phyloP scores from a whole-genome alignment of 108 stramenopile genomes.

The Nitzschia putrida region DNA sequence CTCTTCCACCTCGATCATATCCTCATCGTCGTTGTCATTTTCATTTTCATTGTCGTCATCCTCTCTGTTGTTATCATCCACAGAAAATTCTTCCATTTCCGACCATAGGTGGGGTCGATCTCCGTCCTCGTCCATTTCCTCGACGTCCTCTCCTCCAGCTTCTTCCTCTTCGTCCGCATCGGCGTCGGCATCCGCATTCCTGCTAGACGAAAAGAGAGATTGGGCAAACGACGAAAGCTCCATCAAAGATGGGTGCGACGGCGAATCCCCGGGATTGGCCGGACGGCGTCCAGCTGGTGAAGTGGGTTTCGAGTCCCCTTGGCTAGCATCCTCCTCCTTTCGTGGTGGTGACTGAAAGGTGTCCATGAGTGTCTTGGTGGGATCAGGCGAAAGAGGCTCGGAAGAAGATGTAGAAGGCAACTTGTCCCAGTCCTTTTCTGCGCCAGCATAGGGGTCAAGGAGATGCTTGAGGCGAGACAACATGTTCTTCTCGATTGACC shows the following conservation, averaged over 20 bases:
- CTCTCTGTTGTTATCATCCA: slow-evolving; percentile 12
- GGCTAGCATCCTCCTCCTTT: background rate
- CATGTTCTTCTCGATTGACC: background rate
- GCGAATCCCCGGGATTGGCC: background rate
- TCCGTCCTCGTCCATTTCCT: too few relatives aligned
- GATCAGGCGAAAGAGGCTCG: background rate
- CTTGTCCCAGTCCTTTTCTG: too few relatives aligned
- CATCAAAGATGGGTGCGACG: too few relatives aligned
- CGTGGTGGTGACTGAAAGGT: background rate
- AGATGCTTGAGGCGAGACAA: slow-evolving; percentile 26
- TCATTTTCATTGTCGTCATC: slow-evolving; percentile 25
- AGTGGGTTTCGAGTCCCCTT: background rate
- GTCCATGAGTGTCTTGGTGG: background rate
- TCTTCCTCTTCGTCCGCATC: too few relatives aligned
- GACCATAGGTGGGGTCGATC: too few relatives aligned
- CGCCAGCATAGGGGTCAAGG: slow-evolving; percentile 27
- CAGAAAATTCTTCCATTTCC: background rate
- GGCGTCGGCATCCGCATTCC: too few relatives aligned
- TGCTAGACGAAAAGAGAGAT: too few relatives aligned
- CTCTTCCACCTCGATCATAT: slow-evolving; percentile 12
- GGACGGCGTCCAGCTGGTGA: background rate
- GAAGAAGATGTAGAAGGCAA: background rate
- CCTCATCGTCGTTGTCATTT: background rate
- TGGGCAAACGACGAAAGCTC: too few relatives aligned
- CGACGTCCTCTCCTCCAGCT: too few relatives aligned